Percentiles rank a stretch among this genome's conserved stretches.
Evolutionary conservation across 768 basidiomycete genomes (phyloP).

Genomic region (Boletus bicolor): DNA sequence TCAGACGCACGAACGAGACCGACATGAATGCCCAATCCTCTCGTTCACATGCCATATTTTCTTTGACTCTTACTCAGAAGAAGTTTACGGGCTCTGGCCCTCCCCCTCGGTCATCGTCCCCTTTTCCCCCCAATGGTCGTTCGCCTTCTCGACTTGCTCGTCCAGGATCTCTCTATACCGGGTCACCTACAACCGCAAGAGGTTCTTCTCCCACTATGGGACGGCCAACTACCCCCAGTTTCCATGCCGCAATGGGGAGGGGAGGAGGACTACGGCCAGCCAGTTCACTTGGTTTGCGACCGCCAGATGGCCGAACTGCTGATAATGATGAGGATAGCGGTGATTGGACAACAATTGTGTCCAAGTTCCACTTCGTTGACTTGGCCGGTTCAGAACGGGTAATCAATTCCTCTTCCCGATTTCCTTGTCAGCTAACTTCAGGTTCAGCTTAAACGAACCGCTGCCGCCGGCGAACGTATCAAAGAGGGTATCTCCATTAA

Average conservation of each 20-base stretch:
- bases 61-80: constrained; percentile 89
- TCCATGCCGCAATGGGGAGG: constrained; percentile 69
- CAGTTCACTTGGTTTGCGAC: constrained; percentile 73
- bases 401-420: constrained; percentile 20
- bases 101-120: constrained; percentile 75
- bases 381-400: constrained; percentile 95
- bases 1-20: constrained; percentile 93
- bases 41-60: constrained; percentile 98
- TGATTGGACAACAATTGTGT: constrained; percentile 87
- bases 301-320: constrained; percentile 41
- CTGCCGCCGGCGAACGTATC: constrained; percentile 92
- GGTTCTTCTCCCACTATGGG: constrained; percentile 79
- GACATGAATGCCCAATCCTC: constrained; percentile 99
- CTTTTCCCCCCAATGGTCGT: constrained; percentile 68
- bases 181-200: constrained; percentile 34
- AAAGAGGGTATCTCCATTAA: constrained; percentile 99
- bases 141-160: constrained; percentile 77
- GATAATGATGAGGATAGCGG: constrained; percentile 60
- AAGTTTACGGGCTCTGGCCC: constrained; percentile 70
- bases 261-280: constrained; percentile 67
- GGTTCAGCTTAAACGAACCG: constrained; percentile 86
- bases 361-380: constrained; percentile 99
- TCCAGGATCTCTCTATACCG: constrained; percentile 72
- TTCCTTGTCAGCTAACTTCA: constrained; percentile 15
- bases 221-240: constrained; percentile 77